Base-by-base conservation (phyloP, 78 protist genomes). In the Dictyostelium firmibasis region DNA sequence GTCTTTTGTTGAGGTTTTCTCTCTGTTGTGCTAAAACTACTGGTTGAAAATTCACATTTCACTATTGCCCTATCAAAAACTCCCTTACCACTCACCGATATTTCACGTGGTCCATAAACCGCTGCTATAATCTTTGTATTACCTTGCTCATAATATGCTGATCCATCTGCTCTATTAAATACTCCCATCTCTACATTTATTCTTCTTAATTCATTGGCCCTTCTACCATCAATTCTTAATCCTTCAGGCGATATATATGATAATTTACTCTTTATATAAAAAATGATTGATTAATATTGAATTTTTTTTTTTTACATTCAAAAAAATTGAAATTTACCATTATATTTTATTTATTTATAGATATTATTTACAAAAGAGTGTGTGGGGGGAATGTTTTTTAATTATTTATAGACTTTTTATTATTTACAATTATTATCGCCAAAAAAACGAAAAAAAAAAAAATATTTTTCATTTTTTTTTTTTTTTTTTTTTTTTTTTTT, bases 101-200 rank as follows among this genome's bases (percentile, higher is more conserved):
- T 76, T 44, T 98, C 99, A 6, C 96, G 72, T 4, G 99, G 99
- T 0, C 99, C 99, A 75, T 96, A 92, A 2, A 99, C 98, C 0
- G 98, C 89, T 2, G 96, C 99, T 27, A 96, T 97, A 4, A 98
- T 97, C 70, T 88, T 96, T 35, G 99, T 98, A 85, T 96, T 95
- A 1, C 99, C 99, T 43, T 84, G 93, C 72, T 96, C 96, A 27
- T 96, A 85, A 77, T 92, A 89, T 14, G 98, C 96, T 4, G 97
- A 94, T n/a, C 99, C 99, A 50, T 98, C 98, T 9, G 98, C 98
- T 72, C 96, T 79, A 10, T 62, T 60, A 13, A 85, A 78, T 43
- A 92, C 57, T 0, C 95, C 97, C 81, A 98, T 4, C 18, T 83
- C 29, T 6, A 78, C 43, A 29, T 36, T 57, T 11, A 97, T 16